Evolutionary conservation across 192 early-diverging fungal genomes (phyloP).

Genomic region (Podochytrium sp.): DNA sequence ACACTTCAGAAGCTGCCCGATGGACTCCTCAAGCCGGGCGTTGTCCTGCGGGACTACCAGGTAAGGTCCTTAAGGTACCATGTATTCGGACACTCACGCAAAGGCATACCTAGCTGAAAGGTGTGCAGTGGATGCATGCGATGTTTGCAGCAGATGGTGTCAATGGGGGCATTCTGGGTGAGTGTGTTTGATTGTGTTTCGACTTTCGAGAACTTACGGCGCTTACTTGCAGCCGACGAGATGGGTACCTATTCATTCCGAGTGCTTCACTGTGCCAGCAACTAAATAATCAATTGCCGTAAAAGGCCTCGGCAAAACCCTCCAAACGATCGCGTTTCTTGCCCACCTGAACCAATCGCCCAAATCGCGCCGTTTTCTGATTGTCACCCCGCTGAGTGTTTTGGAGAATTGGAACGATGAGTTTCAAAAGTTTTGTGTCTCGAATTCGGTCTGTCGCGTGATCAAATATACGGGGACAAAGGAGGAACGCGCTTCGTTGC

Average conservation of each 20-base stretch:
- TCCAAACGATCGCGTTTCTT: constrained; percentile 85
- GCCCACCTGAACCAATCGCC: constrained; percentile 51
- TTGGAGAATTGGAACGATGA: constrained; percentile 86
- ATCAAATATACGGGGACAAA: constrained; percentile 45
- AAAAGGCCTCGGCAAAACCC: constrained; percentile 87
- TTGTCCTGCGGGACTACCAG: constrained; percentile 13
- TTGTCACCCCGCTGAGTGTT: constrained; percentile 82
- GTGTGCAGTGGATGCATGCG: constrained; percentile 80
- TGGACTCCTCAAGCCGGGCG: neutral
- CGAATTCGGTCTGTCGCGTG: constrained; percentile 9
- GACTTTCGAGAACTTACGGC: neutral
- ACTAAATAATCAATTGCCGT: neutral
- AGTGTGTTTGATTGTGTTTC: neutral
- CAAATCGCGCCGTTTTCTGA: constrained; percentile 50
- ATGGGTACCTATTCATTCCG: constrained; percentile 5
- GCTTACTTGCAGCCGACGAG: constrained; percentile 7
- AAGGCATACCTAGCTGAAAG: constrained; percentile 64
- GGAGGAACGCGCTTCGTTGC: constrained; percentile 35
- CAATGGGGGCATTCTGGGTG: constrained; percentile 67
- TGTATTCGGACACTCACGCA: constrained; percentile 25
- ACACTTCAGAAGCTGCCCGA: no score
- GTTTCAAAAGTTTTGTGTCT: constrained; percentile 55
- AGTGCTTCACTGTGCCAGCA: neutral
- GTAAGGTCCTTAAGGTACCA: neutral
- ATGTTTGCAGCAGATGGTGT: constrained; percentile 62